Evolutionary conservation across 169 alveolate species (phyloP).

Genomic region (Cryptosporidium meleagridis): DNA sequence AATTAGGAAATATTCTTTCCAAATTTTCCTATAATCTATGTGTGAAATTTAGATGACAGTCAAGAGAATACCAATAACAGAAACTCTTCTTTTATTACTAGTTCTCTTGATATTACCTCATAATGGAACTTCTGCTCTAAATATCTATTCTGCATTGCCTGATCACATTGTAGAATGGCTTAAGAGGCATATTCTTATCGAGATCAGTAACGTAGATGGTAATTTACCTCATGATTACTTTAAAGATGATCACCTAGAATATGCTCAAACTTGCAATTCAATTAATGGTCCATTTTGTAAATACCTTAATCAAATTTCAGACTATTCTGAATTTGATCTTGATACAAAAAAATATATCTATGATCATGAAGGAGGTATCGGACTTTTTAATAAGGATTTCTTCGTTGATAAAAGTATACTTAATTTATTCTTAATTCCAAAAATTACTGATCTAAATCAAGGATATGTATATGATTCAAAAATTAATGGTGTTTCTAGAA

Average conservation of each 20-base stretch:
- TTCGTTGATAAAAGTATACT: background rate
- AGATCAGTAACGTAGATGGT: background rate
- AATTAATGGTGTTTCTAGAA: background rate
- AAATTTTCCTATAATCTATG: background rate
- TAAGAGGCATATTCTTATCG: constrained; percentile 23
- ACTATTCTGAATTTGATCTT: background rate
- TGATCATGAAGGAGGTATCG: constrained; percentile 1
- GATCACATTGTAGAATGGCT: constrained; percentile 58
- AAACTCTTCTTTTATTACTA: background rate
- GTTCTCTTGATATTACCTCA: background rate
- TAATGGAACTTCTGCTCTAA: background rate
- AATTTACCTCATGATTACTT: background rate
- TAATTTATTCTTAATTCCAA: background rate
- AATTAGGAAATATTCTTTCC: background rate
- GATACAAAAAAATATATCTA: constrained; percentile 2
- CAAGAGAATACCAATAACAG: background rate
- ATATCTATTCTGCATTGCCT: constrained; percentile 52
- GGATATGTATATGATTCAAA: background rate
- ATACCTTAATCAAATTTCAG: background rate
- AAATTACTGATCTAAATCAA: background rate
- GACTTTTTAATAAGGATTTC: background rate
- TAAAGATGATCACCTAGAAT: background rate
- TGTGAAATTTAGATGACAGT: background rate
- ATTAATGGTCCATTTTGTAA: constrained; percentile 48
- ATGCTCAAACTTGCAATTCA: constrained; percentile 16